A percentile compares a stretch with the other conserved stretches of the same genome.
Conservation (phyloP, 345 rosid species). For the Boechera stricta region DNA sequence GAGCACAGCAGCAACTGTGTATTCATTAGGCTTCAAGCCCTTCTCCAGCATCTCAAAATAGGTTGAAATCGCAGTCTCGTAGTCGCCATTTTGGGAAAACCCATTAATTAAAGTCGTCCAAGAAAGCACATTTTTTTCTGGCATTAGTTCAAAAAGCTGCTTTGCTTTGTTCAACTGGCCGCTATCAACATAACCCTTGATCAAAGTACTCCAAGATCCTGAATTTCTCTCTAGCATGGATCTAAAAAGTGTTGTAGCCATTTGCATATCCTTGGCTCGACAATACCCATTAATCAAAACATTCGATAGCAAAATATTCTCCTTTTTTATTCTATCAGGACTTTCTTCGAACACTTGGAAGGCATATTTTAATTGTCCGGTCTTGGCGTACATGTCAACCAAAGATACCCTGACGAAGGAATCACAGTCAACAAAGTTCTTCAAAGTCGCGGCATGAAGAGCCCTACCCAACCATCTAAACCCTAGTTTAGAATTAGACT, state of each 20-base stretch:
- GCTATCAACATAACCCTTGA: constrained; percentile 56
- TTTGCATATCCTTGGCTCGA: constrained; percentile 52
- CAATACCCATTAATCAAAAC: constrained; percentile 67
- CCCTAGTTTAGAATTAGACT: constrained; percentile 49
- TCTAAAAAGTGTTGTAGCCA: constrained; percentile 55
- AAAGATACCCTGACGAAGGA: constrained; percentile 55
- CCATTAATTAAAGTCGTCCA: constrained; percentile 69
- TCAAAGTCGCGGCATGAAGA: constrained; percentile 54
- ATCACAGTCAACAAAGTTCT: constrained; percentile 52
- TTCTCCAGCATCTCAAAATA: constrained; percentile 62
- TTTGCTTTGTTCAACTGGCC: constrained; percentile 52
- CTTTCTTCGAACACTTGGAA: constrained; percentile 66
- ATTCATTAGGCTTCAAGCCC: constrained; percentile 56
- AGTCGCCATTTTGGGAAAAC: constrained; percentile 49
- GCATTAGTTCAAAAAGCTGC: constrained; percentile 56
- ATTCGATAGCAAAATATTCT: constrained; percentile 61
- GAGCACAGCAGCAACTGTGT: constrained; percentile 58
- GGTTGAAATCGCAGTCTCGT: constrained; percentile 53
- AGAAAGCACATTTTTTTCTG: constrained; percentile 57
- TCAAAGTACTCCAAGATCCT: constrained; percentile 66
- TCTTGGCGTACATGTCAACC: constrained; percentile 62
- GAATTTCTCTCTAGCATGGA: constrained; percentile 55
- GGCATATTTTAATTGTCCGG: constrained; percentile 43
- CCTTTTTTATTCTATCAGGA: constrained; percentile 50
- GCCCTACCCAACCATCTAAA: constrained; percentile 46